Evolutionary conservation across 163 green algal species (phyloP).

Genomic region (Volvox carteri): DNA sequence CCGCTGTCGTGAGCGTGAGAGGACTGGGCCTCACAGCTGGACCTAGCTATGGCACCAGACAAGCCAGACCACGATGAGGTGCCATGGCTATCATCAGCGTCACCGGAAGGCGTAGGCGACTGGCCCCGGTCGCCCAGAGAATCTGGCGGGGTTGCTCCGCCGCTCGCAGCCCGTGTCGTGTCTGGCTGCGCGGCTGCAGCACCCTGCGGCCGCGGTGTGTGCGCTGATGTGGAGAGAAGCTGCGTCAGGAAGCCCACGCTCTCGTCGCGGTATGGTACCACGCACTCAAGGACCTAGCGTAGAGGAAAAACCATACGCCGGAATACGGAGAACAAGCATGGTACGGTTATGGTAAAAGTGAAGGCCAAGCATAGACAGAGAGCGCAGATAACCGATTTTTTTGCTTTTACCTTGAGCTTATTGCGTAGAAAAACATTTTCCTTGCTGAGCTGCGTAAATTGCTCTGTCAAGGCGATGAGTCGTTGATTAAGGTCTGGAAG

Average conservation of each 20-base stretch:
- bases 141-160: not conserved
- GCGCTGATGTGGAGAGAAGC: not conserved
- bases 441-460: not conserved
- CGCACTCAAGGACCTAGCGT: constrained; percentile 16
- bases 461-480: not conserved
- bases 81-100: not conserved
- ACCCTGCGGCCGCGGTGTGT: not conserved
- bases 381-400: not conserved
- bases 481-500: constrained; percentile 32
- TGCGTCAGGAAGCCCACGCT: constrained; percentile 4
- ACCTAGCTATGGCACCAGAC: not conserved
- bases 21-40: not conserved
- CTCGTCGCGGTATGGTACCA: constrained; percentile 40
- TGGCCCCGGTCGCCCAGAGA: not conserved
- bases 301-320: not conserved
- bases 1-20: not conserved
- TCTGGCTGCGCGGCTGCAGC: no score
- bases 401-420: constrained; percentile 32
- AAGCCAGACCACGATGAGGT: not conserved
- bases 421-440: constrained; percentile 35
- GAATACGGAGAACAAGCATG: not conserved
- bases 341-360: not conserved
- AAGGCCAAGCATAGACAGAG: not conserved
- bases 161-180: not conserved
- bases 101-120: not conserved